Conservation (phyloP, 192 early-diverging fungal species). For the Irineochytrium annulatum region DNA sequence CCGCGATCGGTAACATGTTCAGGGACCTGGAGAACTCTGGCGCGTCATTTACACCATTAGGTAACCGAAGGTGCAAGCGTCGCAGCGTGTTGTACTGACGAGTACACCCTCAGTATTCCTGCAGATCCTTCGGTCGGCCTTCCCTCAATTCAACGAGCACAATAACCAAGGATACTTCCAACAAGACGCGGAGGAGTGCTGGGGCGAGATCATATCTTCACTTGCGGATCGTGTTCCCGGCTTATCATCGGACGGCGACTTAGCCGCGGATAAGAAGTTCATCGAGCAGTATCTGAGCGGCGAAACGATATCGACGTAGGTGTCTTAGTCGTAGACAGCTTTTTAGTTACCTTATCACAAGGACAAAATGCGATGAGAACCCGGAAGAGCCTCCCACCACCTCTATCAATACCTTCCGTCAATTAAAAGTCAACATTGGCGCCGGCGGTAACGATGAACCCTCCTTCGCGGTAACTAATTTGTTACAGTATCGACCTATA, state of each 20-base stretch:
- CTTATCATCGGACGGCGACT: constrained; percentile 29
- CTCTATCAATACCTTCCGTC: constrained; percentile 68
- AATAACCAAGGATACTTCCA: constrained; percentile 72
- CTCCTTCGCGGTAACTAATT: background rate
- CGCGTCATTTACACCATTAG: constrained; percentile 69
- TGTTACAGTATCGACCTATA: constrained; percentile 64
- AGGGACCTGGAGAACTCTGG: constrained; percentile 64
- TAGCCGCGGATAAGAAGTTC: constrained; percentile 45
- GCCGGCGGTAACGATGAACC: constrained; percentile 40
- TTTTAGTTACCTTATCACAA: constrained; percentile 18
- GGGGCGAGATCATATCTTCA: constrained; percentile 77
- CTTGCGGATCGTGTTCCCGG: constrained; percentile 62
- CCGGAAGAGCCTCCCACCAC: constrained; percentile 65
- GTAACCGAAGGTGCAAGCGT: too few relatives aligned
- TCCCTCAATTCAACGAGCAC: constrained; percentile 83
- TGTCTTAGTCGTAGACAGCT: constrained; percentile 3
- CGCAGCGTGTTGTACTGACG: too few relatives aligned
- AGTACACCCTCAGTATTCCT: constrained; percentile 4
- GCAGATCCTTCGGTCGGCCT: constrained; percentile 65
- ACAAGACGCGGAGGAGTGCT: constrained; percentile 99
- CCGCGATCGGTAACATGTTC: constrained; percentile 70
- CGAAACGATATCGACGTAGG: constrained; percentile 42
- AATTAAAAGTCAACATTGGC: constrained; percentile 64
- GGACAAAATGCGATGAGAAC: constrained; percentile 72
- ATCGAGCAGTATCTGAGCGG: constrained; percentile 79